These are phyloP conservation scores for Lentinus tigrinus DNA, from an alignment of 768 basidiomycete genomes.

Conservation along the genomic window DNA sequence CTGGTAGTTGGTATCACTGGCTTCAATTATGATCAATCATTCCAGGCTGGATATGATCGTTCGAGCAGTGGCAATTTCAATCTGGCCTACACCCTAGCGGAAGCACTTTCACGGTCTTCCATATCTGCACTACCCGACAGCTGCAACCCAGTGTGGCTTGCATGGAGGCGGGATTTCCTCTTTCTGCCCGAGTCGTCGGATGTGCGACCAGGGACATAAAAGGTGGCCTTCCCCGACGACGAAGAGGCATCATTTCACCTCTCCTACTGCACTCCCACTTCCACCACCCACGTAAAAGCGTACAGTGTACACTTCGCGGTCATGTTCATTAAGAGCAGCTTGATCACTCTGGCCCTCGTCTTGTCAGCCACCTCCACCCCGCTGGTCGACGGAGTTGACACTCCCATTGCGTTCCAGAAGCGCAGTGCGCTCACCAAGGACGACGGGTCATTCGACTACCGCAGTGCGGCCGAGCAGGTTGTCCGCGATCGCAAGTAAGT, in stretches of 20 bases:
- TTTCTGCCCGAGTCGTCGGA: neutral
- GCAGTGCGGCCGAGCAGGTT: constrained; percentile 25
- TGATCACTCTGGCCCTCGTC: constrained; percentile 28
- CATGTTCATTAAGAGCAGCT: constrained; percentile 31
- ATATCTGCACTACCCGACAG: neutral
- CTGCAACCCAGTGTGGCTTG: neutral
- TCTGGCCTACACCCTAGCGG: too few relatives aligned
- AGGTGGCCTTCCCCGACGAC: neutral
- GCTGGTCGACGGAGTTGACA: constrained; percentile 18
- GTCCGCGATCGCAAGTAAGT: constrained; percentile 29
- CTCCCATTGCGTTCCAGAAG: constrained; percentile 25
- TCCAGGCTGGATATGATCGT: neutral
- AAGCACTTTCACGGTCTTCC: too few relatives aligned
- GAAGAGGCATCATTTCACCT: neutral
- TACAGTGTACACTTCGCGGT: neutral
- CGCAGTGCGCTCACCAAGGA: constrained; percentile 25
- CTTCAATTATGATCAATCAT: too few relatives aligned
- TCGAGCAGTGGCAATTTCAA: too few relatives aligned
- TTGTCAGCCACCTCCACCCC: constrained; percentile 27
- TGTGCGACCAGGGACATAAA: neutral
- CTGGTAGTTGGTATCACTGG: too few relatives aligned
- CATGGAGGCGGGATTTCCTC: neutral
- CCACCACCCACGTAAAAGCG: neutral
- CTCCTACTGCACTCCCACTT: neutral
- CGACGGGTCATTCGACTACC: constrained; percentile 31